A percentile compares a stretch with the other conserved stretches of the same genome.
phyloP scores from a whole-genome alignment of 352 stramenopile genomes.

The Pythium sukuiense region DNA sequence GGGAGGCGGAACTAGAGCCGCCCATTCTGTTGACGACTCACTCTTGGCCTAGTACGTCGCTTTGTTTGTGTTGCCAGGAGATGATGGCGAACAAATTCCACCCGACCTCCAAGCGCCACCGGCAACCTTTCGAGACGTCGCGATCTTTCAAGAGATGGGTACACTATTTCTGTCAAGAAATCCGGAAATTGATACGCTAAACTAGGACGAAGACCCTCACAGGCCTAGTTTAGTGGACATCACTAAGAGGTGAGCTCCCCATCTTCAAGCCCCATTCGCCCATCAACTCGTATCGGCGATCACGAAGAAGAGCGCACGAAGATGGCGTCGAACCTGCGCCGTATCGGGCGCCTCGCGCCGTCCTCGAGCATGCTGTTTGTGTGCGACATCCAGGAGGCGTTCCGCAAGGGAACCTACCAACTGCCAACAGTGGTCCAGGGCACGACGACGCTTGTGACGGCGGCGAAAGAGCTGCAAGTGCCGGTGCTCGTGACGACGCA shows the following conservation, averaged over 20 bases:
- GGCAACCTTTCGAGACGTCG: too few species aligned
- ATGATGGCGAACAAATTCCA: too few species aligned
- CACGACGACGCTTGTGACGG: conserved; percentile 70
- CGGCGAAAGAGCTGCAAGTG: conserved; percentile 86
- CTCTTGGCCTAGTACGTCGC: too few species aligned
- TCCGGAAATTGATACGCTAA: too few species aligned
- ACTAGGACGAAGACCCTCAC: too few species aligned
- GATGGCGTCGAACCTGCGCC: conserved; percentile 23
- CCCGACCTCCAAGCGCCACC: too few species aligned
- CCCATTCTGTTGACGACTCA: too few species aligned
- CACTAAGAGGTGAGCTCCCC: not conserved
- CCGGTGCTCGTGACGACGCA: conserved; percentile 96
- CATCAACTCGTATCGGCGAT: not conserved
- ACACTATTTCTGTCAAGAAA: too few species aligned
- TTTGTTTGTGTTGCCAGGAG: too few species aligned
- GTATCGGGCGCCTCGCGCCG: conserved; percentile 55
- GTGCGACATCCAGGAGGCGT: conserved; percentile 97
- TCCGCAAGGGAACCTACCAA: conserved; percentile 92
- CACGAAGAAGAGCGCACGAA: not conserved
- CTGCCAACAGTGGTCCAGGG: conserved; percentile 90
- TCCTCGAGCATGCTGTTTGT: conserved; percentile 90
- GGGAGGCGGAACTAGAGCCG: not conserved
- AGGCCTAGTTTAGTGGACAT: too few species aligned
- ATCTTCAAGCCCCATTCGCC: conserved; percentile 9
- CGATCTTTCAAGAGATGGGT: too few species aligned